Base-by-base conservation (phyloP, 768 basidiomycete species). In the Baorangia bicolor region DNA sequence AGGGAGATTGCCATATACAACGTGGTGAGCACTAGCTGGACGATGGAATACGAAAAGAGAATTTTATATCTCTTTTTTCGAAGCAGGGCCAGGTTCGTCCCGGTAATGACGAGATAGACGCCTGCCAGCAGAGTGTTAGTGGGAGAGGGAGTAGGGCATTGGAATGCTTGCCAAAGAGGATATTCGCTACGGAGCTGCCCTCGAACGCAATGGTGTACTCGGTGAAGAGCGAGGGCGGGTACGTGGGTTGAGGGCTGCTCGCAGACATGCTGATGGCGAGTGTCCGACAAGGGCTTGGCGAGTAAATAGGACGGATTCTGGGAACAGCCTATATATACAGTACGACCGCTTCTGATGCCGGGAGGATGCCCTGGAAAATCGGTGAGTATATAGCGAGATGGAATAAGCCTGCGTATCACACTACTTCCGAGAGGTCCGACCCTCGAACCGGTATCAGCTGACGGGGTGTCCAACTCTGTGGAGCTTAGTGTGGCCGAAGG, bases 171-270 rank as follows among this genome's bases (percentile, higher is more conserved):
- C 65, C 65, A 56, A 37, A 68, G 33, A 66, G 61, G 8, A 68
- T 47, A 2, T 58, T 58, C 10, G 60, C 63, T 2, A 68, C 21
- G 13, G 60, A 59, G 35, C 44, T 55, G 41, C 65, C 65, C 44
- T 65, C 60, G 37, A 68, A 55, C 5, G 60, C 63, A 5, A 68
- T 60, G 38, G 58, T 66, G 30, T 68, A 68, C 10, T 45, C 13
- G 37, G 43, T 56, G 58, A 60, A 60, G 38, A 62, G 18, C 16
- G 46, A 37, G 4, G 48, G 13, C 2, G 66, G 23, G 34, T 57
- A 68, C 5, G 51, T 12, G 35, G 56, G 20, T 13, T 55, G 54
- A 39, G 59, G 0, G 51, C 13, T 23, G 40, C 23, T 55, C 13
- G 25, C 57, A 39, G 65, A 67, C 65, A 66, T 66, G 8, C 9